phyloP scores from a whole-genome alignment of 2,329 filamentous ascomycete species.

The Penicillium frequentans region DNA sequence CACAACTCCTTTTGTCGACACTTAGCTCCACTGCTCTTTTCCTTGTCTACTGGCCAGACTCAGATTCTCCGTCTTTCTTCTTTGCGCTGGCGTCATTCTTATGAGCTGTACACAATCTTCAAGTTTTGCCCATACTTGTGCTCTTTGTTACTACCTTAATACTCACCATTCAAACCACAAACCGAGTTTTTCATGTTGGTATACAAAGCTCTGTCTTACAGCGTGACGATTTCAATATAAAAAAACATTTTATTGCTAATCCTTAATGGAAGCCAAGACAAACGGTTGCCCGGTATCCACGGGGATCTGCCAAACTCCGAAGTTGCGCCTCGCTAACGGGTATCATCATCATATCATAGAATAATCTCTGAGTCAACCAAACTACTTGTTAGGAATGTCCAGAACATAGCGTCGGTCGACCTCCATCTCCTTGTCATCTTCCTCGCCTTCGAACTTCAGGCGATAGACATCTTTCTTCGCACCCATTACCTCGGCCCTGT shows the following conservation, averaged over 20 bases:
- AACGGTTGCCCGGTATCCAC: background rate
- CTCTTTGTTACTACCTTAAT: no score
- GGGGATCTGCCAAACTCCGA: slow-evolving; percentile 2
- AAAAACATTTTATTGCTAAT: background rate
- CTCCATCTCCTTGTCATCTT: slow-evolving; percentile 70
- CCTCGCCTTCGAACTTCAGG: slow-evolving; percentile 77
- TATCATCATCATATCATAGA: slow-evolving; percentile 28
- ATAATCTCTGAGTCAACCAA: slow-evolving; percentile 4
- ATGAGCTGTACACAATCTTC: no score
- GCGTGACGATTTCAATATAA: background rate
- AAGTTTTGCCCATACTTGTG: no score
- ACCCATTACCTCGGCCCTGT: slow-evolving; percentile 77
- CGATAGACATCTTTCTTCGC: slow-evolving; percentile 55
- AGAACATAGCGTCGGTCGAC: slow-evolving; percentile 76
- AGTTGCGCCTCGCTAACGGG: slow-evolving; percentile 28
- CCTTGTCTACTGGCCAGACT: no score
- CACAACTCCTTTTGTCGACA: no score
- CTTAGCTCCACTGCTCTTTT: no score
- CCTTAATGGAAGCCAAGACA: background rate
- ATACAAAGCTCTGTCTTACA: background rate
- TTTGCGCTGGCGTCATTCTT: no score
- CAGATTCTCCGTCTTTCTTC: no score
- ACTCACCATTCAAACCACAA: no score
- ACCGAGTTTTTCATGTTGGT: background rate
- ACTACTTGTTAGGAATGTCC: slow-evolving; percentile 60